Evolutionary conservation across 208 protist species (phyloP).

Genomic region (Polymyxa betae): DNA sequence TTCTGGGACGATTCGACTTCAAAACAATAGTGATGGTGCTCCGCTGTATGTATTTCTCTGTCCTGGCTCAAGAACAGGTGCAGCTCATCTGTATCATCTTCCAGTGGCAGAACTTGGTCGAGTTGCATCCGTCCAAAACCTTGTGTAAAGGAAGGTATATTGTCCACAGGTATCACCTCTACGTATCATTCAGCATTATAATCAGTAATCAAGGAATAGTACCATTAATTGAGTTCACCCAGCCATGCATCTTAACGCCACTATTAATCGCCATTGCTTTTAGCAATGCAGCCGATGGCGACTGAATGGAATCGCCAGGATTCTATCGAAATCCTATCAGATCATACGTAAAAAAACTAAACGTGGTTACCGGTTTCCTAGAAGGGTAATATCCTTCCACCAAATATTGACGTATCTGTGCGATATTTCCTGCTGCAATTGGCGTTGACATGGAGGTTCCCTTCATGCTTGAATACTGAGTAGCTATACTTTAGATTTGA

Average conservation of each 20-base stretch:
- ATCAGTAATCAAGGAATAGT: not conserved
- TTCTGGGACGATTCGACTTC: not conserved
- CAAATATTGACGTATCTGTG: constrained; percentile 56
- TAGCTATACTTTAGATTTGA: not conserved
- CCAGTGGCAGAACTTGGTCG: constrained; percentile 17
- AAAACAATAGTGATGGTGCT: constrained; percentile 51
- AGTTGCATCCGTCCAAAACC: constrained; percentile 40
- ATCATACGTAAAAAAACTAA: not conserved
- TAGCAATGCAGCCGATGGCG: not conserved
- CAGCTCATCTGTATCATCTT: not conserved
- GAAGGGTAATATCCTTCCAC: constrained; percentile 55
- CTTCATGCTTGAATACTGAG: constrained; percentile 9
- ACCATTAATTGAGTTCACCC: constrained; percentile 1
- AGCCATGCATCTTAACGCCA: constrained; percentile 1
- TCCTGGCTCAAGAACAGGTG: not conserved
- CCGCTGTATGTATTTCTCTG: not conserved
- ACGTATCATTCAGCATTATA: not conserved
- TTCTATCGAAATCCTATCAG: not conserved
- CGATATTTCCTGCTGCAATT: constrained; percentile 56
- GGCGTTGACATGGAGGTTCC: constrained; percentile 62
- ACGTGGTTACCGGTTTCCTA: not conserved
- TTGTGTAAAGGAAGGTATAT: not conserved
- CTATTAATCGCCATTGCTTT: constrained; percentile 35
- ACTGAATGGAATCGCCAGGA: not conserved
- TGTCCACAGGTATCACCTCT: not conserved